Evolutionary conservation across 305 asterid genomes (phyloP).

Genomic region (Fraxinus xanthoxyloides): DNA sequence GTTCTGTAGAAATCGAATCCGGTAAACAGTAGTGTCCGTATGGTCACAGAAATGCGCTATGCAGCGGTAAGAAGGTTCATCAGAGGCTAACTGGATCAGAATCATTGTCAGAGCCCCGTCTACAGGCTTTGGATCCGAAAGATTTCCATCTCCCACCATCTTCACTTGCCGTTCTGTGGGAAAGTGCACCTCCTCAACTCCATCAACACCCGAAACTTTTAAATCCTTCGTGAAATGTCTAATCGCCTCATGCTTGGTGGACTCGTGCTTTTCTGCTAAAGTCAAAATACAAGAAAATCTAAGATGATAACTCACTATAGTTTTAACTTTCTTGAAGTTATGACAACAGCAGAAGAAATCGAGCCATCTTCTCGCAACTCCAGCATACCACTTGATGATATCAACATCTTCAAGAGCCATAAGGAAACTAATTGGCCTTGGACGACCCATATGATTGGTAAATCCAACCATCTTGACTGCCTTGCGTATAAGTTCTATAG

Average conservation of each 20-base stretch:
- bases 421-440: constrained; percentile 70
- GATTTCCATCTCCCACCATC: constrained; percentile 70
- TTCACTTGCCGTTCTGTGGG: constrained; percentile 83
- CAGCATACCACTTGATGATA: constrained; percentile 88
- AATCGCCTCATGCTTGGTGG: constrained; percentile 67
- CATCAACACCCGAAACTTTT: constrained; percentile 38
- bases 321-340: constrained; percentile 67
- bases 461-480: constrained; percentile 71
- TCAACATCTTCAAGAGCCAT: constrained; percentile 73
- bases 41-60: constrained; percentile 66
- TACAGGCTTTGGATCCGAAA: constrained; percentile 67
- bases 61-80: constrained; percentile 60
- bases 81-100: constrained; percentile 62
- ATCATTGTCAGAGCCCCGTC: constrained; percentile 63
- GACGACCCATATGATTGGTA: constrained; percentile 91
- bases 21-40: constrained; percentile 49
- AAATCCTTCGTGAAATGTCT: constrained; percentile 81
- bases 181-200: constrained; percentile 43
- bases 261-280: constrained; percentile 83
- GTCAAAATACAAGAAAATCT: constrained; percentile 84
- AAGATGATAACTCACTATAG: constrained; percentile 66
- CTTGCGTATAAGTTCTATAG: constrained; percentile 53
- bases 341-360: constrained; percentile 82
- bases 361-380: constrained; percentile 80
- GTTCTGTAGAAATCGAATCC: constrained; percentile 55